phyloP scores from a whole-genome alignment of 78 protist genomes.

The Pigoraptor vietnamica region DNA sequence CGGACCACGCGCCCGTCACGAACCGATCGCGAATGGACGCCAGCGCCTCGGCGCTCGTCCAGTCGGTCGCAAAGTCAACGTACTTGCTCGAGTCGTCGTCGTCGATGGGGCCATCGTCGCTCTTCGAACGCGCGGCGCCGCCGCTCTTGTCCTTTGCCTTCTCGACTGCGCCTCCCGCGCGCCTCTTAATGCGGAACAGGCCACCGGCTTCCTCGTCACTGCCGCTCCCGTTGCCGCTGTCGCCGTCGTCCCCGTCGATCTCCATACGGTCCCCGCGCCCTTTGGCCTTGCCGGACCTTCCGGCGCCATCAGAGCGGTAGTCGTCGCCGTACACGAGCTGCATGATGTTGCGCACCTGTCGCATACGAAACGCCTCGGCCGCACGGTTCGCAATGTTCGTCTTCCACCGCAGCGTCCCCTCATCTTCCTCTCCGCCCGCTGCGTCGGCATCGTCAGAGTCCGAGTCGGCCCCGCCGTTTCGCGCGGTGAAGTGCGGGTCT shows the following conservation, averaged over 20 bases:
- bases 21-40: conserved; percentile 44
- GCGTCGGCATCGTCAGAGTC: conserved; percentile 38
- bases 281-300: neutral
- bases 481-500: neutral
- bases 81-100: neutral
- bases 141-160: neutral
- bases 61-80: neutral
- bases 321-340: conserved; percentile 20
- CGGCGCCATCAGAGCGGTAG: neutral
- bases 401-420: conserved; percentile 23
- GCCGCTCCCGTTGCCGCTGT: neutral
- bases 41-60: neutral
- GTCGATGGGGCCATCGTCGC: neutral
- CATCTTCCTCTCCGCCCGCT: conserved; percentile 13
- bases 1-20: conserved; percentile 65
- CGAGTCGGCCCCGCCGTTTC: conserved; percentile 8
- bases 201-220: conserved; percentile 13
- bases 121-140: neutral
- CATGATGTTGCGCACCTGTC: conserved; percentile 1
- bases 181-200: neutral
- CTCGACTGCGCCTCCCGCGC: neutral
- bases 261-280: conserved; percentile 1
- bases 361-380: neutral
- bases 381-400: conserved; percentile 18
- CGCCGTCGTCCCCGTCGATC: conserved; percentile 15